phyloP scores from a whole-genome alignment of 176 grass and related monocot genomes.

The Puccinellia tenuiflora region DNA sequence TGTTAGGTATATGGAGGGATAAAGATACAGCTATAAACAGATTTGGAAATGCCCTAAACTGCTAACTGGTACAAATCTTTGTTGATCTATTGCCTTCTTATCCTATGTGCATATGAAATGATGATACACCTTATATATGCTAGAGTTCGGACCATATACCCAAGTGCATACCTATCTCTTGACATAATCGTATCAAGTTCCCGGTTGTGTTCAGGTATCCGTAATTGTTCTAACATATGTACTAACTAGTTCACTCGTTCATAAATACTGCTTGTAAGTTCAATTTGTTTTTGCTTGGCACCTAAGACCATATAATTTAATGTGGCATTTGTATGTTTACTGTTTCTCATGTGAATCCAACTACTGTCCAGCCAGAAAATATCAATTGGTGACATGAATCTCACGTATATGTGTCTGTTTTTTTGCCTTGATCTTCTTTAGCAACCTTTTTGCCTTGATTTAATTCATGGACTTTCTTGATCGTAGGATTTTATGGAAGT shows the following conservation, averaged over 20 bases:
- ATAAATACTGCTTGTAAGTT: no score
- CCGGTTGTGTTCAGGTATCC: not conserved
- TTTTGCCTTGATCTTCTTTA: not conserved
- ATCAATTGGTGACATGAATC: not conserved
- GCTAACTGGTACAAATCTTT: not conserved
- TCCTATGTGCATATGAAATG: not conserved
- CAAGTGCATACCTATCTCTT: not conserved
- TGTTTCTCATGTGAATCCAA: conserved; percentile 1
- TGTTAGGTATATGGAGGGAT: not conserved
- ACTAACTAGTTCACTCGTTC: not conserved
- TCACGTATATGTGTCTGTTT: not conserved
- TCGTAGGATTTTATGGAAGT: conserved; percentile 53
- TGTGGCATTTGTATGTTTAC: not conserved
- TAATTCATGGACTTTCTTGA: not conserved
- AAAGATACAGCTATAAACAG: not conserved
- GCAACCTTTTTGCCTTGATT: not conserved
- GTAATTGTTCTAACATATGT: not conserved
- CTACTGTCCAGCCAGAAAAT: not conserved
- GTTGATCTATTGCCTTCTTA: not conserved
- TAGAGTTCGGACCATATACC: not conserved
- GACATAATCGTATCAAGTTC: not conserved
- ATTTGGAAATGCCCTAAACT: not conserved
- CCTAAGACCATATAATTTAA: not conserved
- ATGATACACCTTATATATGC: not conserved
- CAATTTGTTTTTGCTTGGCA: not conserved